These are phyloP conservation scores for Cymbopogon flexuosus DNA, from an alignment of 202 grass and related monocot species.

Conservation along the genomic window DNA sequence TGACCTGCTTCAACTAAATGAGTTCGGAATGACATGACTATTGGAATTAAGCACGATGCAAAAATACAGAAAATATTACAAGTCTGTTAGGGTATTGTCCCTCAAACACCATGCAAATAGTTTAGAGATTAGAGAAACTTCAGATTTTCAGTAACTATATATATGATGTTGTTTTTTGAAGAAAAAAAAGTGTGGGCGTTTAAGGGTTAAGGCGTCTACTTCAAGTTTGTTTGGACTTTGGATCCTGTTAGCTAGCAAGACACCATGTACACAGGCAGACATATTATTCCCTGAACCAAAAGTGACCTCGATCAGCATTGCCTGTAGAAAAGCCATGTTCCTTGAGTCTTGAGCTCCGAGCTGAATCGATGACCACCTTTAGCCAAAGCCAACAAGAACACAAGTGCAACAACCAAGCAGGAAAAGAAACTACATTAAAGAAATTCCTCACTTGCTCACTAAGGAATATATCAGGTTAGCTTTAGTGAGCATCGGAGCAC, in stretches of 20 bases:
- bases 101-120: not conserved
- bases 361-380: constrained; percentile 50
- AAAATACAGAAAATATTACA: not conserved
- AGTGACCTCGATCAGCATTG: constrained; percentile 26
- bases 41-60: not conserved
- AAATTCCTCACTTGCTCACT: constrained; percentile 49
- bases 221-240: constrained; percentile 11
- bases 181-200: too few relatives aligned
- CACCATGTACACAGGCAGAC: too few relatives aligned
- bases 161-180: not conserved
- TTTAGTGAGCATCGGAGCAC: constrained; percentile 24
- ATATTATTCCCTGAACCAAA: constrained; percentile 25
- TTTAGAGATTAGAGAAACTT: not conserved
- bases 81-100: not conserved
- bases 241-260: not conserved
- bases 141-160: not conserved
- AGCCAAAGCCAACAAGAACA: constrained; percentile 43
- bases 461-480: constrained; percentile 36
- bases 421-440: constrained; percentile 14
- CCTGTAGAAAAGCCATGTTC: constrained; percentile 33
- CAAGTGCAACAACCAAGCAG: constrained; percentile 24
- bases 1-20: not conserved
- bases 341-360: constrained; percentile 53
- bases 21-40: not conserved
- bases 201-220: not conserved